phyloP scores from a whole-genome alignment of 2,329 filamentous ascomycete genomes.

The Neopestalotiopsis sp. region DNA sequence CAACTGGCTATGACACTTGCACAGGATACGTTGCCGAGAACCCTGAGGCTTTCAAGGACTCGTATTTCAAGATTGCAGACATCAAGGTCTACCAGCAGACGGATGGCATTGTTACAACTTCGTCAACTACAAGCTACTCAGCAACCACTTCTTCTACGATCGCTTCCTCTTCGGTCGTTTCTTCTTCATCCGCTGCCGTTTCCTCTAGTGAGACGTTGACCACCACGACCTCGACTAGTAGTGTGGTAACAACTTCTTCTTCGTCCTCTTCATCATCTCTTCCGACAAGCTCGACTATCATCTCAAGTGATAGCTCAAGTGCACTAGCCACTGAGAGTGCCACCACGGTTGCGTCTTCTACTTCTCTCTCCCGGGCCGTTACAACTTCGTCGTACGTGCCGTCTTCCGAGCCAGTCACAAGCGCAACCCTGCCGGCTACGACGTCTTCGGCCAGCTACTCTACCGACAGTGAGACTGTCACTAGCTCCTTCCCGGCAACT shows the following conservation, averaged over 20 bases:
- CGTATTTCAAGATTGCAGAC: constrained; percentile 29
- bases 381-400: neutral
- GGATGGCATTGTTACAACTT: constrained; percentile 10
- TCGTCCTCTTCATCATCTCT: neutral
- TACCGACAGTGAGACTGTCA: too few relatives aligned
- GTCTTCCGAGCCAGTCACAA: neutral
- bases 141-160: neutral
- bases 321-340: neutral
- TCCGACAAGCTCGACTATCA: constrained; percentile 13
- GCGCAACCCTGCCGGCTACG: neutral
- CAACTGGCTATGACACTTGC: constrained; percentile 26
- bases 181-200: neutral
- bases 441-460: too few relatives aligned
- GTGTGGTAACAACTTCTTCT: neutral
- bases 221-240: neutral
- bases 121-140: neutral
- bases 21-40: constrained; percentile 26
- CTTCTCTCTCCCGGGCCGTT: neutral
- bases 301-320: neutral
- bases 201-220: neutral
- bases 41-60: constrained; percentile 22
- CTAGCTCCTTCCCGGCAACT: too few relatives aligned
- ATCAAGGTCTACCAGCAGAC: constrained; percentile 22
- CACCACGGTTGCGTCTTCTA: neutral
- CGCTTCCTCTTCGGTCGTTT: constrained; percentile 14